phyloP scores from a whole-genome alignment of 1,284 basidiomycete species.

The Pseudozyma hubeiensis region DNA sequence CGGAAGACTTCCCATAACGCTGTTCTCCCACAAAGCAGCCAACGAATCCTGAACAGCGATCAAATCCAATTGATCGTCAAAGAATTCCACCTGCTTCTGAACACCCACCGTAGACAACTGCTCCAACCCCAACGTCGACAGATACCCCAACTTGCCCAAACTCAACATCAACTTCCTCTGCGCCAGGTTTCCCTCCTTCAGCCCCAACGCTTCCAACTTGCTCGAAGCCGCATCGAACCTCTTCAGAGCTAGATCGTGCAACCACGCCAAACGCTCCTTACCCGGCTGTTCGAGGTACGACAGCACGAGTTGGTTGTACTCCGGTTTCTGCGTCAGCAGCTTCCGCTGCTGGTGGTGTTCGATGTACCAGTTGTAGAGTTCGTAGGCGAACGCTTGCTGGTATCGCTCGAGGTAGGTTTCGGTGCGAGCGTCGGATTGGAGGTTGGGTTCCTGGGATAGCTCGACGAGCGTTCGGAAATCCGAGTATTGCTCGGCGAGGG shows the following conservation, averaged over 20 bases:
- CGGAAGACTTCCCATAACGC: slow-evolving; percentile 28
- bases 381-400: slow-evolving; percentile 84
- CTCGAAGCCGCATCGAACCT: slow-evolving; percentile 77
- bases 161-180: slow-evolving; percentile 82
- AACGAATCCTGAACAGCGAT: slow-evolving; percentile 73
- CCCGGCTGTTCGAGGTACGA: slow-evolving; percentile 78
- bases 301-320: slow-evolving; percentile 77
- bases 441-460: slow-evolving; percentile 76
- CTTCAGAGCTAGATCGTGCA: slow-evolving; percentile 83
- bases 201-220: slow-evolving; percentile 73
- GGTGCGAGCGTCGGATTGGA: slow-evolving; percentile 60
- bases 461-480: slow-evolving; percentile 86
- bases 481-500: slow-evolving; percentile 83
- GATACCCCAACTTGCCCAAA: slow-evolving; percentile 85
- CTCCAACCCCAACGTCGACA: slow-evolving; percentile 71
- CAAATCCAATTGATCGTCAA: slow-evolving; percentile 73
- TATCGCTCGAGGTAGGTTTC: slow-evolving; percentile 82
- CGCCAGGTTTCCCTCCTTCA: slow-evolving; percentile 71
- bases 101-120: slow-evolving; percentile 36
- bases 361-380: slow-evolving; percentile 81
- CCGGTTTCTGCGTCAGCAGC: slow-evolving; percentile 79
- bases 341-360: slow-evolving; percentile 76
- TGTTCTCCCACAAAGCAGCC: slow-evolving; percentile 47
- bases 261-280: slow-evolving; percentile 80
- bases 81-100: slow-evolving; percentile 68